Base-by-base conservation (phyloP, 305 asterid genomes). In the Fraxinus velutina region DNA sequence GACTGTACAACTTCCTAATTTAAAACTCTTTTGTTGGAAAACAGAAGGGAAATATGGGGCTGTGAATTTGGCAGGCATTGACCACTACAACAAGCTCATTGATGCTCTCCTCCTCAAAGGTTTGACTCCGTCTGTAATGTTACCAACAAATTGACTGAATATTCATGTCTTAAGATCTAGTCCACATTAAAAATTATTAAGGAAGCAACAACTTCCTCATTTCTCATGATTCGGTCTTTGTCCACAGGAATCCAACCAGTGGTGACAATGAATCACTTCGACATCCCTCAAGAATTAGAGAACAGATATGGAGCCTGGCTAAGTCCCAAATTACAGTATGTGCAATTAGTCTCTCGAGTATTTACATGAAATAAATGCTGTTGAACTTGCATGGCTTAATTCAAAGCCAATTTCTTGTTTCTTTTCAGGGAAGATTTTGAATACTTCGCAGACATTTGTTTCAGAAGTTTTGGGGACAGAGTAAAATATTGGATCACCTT, bases 391-490 rank as follows among this genome's bases (percentile, higher is more conserved):
- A 10, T n/a, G 10, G 68, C 68, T 4, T 10, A 33, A 13, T 22
- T 0, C 0, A 1, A 34, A 34, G 39, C 3, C 17, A 6, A 9
- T 30, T 27, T 66, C 42, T 22, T 55, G 27, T 68, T 76, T 64
- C 71, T 74, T 79, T 37, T n/a, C 79, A 89, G 90, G 87, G 75
- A 84, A 30, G 91, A 89, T 66, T 91, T 84, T 32, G 81, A 70
- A 17, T 86, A 88, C 62, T 86, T 77, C 2, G 89, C 91, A 52
- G 89, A 89, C 42, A 64, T 86, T 32, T 89, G 93, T 73, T 89
- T 91, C 80, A 87, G 85, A 83, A 82, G 82, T 73, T 88, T 83
- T 36, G 89, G 89, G 4, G 87, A 86, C 64, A 81, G 89, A 75
- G 90, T 88, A 22, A 86, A 84, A 77, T 36, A 87, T 0, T 86